Conservation (phyloP, 768 basidiomycete genomes). For the Mycena vulgaris region DNA sequence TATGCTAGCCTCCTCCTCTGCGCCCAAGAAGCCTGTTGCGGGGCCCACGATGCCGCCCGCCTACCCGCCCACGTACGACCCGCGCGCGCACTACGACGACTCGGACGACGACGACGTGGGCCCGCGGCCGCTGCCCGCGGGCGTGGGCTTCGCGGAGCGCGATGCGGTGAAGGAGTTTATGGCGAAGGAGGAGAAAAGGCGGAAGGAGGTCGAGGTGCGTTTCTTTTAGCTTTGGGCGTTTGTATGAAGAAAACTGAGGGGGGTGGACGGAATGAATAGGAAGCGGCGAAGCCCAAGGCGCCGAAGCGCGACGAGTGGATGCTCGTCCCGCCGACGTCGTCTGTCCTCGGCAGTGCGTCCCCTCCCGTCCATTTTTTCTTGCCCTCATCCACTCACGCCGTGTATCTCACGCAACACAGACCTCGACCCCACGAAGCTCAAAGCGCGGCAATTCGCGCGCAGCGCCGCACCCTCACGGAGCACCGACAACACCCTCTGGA, state of each 20-base stretch:
- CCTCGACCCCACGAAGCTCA: conserved; percentile 90
- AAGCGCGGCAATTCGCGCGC: conserved; percentile 85
- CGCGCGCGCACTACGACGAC: conserved; percentile 50
- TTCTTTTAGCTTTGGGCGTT: background rate
- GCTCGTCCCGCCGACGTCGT: conserved; percentile 91
- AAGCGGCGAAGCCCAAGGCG: conserved; percentile 83
- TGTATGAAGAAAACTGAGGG: background rate
- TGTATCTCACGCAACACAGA: conserved; percentile 56
- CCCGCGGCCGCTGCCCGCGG: conserved; percentile 79
- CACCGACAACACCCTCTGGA: conserved; percentile 87
- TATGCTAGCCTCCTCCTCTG: conserved; percentile 59
- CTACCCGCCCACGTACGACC: conserved; percentile 53
- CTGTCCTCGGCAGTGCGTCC: conserved; percentile 83
- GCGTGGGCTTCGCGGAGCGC: conserved; percentile 57
- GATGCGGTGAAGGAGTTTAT: conserved; percentile 88
- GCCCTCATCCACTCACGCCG: background rate
- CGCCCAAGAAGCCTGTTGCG: conserved; percentile 56
- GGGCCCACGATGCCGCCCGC: conserved; percentile 70
- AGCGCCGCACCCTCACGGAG: conserved; percentile 60
- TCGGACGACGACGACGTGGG: conserved; percentile 87
- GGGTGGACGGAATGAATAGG: conserved; percentile 56
- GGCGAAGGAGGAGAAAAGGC: conserved; percentile 85
- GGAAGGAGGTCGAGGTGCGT: conserved; percentile 76
- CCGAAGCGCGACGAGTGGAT: conserved; percentile 97
- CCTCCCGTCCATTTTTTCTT: background rate